These are phyloP conservation scores for Tylopilus sp. DNA, from an alignment of 768 basidiomycete species.

Conservation along the genomic window DNA sequence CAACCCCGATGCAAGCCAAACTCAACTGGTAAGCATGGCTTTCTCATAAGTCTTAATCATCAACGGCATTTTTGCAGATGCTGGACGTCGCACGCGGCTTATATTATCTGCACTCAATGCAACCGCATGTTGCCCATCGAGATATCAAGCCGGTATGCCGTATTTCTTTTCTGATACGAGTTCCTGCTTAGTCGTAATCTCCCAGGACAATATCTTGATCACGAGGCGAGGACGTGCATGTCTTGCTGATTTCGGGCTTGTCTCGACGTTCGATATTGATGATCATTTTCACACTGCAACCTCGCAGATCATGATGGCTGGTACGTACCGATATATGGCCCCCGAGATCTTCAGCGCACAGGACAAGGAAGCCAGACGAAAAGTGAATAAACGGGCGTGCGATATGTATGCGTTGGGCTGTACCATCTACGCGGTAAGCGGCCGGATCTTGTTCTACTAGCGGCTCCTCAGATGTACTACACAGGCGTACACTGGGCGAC, in stretches of 20 bases:
- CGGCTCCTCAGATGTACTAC: neutral
- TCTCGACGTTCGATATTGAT: conserved; percentile 15
- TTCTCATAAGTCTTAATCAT: neutral
- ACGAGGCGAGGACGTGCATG: conserved; percentile 40
- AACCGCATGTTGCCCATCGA: conserved; percentile 34
- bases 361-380: neutral
- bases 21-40: conserved; percentile 30
- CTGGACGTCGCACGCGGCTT: conserved; percentile 43
- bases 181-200: conserved; percentile 8
- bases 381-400: conserved; percentile 26
- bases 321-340: conserved; percentile 24
- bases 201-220: conserved; percentile 47
- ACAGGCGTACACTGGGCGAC: conserved; percentile 18
- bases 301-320: conserved; percentile 5
- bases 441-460: neutral
- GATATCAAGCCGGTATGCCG: conserved; percentile 30
- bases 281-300: conserved; percentile 10
- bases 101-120: conserved; percentile 39
- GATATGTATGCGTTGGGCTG: conserved; percentile 44
- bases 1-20: conserved; percentile 23
- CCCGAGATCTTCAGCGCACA: conserved; percentile 20
- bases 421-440: conserved; percentile 37
- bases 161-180: neutral
- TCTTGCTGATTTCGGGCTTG: conserved; percentile 49
- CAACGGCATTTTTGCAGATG: conserved; percentile 28